Evolutionary conservation across 2,329 filamentous ascomycete species (phyloP).

Genomic region (Pseudogymnoascus sp.): DNA sequence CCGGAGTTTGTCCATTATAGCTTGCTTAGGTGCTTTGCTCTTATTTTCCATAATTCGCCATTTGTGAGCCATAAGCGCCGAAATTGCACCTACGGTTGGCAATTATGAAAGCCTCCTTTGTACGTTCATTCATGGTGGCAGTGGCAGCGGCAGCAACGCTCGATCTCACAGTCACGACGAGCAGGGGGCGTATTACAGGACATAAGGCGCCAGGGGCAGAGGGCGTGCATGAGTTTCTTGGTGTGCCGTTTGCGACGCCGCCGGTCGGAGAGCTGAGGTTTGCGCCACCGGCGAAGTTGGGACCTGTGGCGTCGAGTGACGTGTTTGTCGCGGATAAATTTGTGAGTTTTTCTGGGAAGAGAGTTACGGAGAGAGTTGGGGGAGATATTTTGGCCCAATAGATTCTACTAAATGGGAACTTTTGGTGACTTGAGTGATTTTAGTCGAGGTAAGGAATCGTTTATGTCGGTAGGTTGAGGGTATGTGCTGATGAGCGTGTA

Average conservation of each 20-base stretch:
- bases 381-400: not conserved
- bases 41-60: too few relatives aligned
- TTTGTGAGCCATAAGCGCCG: too few relatives aligned
- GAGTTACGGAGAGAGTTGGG: not conserved
- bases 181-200: not conserved
- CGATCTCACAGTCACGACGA: not conserved
- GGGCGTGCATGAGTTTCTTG: conserved; percentile 9
- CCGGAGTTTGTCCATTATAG: too few relatives aligned
- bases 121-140: not conserved
- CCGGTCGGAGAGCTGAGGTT: conserved; percentile 3
- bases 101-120: not conserved
- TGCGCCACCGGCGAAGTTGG: not conserved
- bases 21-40: too few relatives aligned
- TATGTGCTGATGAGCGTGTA: not conserved
- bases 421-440: not conserved
- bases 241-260: conserved; percentile 11
- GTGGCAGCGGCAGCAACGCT: not conserved
- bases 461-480: not conserved
- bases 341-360: not conserved
- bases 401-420: not conserved
- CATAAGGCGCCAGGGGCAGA: not conserved
- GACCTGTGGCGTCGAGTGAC: not conserved
- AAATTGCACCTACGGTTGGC: not conserved
- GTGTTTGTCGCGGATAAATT: not conserved
- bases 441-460: not conserved